These are phyloP conservation scores for Tetrahymena borealis DNA, from an alignment of 73 alveolate genomes.

Conservation along the genomic window DNA sequence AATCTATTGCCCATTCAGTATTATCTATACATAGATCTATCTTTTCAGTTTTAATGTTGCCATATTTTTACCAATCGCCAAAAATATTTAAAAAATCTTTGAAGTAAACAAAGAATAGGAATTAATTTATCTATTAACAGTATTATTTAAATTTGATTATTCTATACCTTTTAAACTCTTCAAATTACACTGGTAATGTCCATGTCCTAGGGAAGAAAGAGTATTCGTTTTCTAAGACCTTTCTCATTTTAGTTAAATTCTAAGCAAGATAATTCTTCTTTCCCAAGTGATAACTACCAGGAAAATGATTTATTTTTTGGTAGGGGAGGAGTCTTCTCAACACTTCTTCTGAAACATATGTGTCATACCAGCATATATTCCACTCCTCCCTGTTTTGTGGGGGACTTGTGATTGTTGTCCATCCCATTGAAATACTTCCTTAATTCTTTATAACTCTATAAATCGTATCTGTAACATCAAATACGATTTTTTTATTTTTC, in stretches of 20 bases:
- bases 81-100: too few species aligned
- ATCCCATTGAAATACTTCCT: not conserved
- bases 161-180: constrained; percentile 41
- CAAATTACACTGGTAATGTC: constrained; percentile 58
- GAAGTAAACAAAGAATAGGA: too few species aligned
- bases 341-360: constrained; percentile 49
- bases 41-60: too few species aligned
- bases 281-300: constrained; percentile 61
- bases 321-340: constrained; percentile 30
- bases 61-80: too few species aligned
- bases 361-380: constrained; percentile 50
- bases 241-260: constrained; percentile 57
- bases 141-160: too few species aligned
- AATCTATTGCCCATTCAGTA: too few species aligned
- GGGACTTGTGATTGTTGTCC: not conserved
- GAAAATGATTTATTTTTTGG: constrained; percentile 65
- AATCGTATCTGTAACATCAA: not conserved
- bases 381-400: constrained; percentile 7
- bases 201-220: constrained; percentile 82
- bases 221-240: constrained; percentile 64
- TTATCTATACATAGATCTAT: too few species aligned
- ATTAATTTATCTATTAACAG: too few species aligned
- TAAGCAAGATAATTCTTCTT: constrained; percentile 57
- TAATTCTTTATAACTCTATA: not conserved
- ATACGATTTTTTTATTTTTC: not conserved